phyloP scores from a whole-genome alignment of 2,329 filamentous ascomycete genomes.

The Fusarium napiforme region DNA sequence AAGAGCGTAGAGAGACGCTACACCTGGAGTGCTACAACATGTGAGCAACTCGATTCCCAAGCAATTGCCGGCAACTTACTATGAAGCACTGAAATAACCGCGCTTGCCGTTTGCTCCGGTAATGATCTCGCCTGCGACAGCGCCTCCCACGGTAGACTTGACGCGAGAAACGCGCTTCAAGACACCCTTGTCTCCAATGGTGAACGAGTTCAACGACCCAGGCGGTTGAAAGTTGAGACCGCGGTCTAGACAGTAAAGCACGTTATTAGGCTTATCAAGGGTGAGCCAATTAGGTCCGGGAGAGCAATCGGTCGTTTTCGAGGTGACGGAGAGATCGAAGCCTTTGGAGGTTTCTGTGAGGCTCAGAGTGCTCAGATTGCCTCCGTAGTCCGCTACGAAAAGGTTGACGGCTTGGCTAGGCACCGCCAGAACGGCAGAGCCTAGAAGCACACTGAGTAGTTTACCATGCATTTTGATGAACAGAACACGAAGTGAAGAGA shows the following conservation, averaged over 20 bases:
- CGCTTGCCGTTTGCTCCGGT: slow-evolving; percentile 22
- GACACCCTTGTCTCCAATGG: slow-evolving; percentile 9
- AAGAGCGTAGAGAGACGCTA: slow-evolving; percentile 21
- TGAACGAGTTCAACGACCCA: slow-evolving; percentile 40
- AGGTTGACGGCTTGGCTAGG: slow-evolving; percentile 28
- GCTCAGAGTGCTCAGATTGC: slow-evolving; percentile 34
- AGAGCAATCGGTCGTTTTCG: slow-evolving; percentile 23
- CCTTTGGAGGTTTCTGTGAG: slow-evolving; percentile 4
- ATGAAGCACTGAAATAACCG: slow-evolving; percentile 37
- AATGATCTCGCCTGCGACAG: slow-evolving; percentile 35
- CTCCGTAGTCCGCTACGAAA: slow-evolving; percentile 38
- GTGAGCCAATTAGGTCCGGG: slow-evolving; percentile 36
- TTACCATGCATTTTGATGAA: background rate
- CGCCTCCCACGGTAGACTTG: slow-evolving; percentile 19
- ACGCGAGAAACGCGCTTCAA: slow-evolving; percentile 25
- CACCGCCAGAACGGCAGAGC: slow-evolving; percentile 8
- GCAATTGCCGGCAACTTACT: slow-evolving; percentile 13
- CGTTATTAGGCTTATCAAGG: slow-evolving; percentile 18
- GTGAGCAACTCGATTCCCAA: background rate
- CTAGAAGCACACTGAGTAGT: slow-evolving; percentile 1
- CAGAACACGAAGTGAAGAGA: no score
- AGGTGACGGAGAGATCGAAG: slow-evolving; percentile 17
- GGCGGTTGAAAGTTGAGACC: slow-evolving; percentile 11
- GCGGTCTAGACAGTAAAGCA: slow-evolving; percentile 40
- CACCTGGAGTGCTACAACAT: slow-evolving; percentile 18